Percentiles rank a stretch among this genome's conserved stretches.
phyloP scores from a whole-genome alignment of 805 yeast genomes.

The Metschnikowia borealis region DNA sequence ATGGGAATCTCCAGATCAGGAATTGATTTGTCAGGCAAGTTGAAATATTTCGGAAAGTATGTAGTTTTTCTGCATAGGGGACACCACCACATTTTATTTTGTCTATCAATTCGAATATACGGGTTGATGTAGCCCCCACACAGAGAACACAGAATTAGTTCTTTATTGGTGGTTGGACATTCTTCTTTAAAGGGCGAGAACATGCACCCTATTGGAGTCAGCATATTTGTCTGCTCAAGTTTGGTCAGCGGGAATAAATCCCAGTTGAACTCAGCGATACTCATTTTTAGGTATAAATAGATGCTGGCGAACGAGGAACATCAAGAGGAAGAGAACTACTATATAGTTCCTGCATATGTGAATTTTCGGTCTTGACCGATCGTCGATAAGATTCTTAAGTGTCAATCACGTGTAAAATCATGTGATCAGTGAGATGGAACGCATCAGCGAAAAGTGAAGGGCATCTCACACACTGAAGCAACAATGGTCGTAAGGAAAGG shows the following conservation, averaged over 20 bases:
- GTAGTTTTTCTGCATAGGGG: slow-evolving; percentile 30
- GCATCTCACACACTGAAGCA: not conserved
- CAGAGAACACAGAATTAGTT: slow-evolving; percentile 23
- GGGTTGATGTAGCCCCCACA: slow-evolving; percentile 31
- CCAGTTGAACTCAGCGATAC: slow-evolving; percentile 64
- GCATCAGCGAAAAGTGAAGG: slow-evolving; percentile 7
- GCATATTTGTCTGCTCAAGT: slow-evolving; percentile 29
- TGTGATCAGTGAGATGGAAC: not conserved
- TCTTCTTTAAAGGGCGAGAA: slow-evolving; percentile 24
- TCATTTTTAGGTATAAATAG: slow-evolving; percentile 5
- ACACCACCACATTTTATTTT: slow-evolving; percentile 37
- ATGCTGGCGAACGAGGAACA: not conserved
- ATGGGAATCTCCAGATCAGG: slow-evolving; percentile 26
- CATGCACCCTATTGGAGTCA: slow-evolving; percentile 37
- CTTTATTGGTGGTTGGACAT: slow-evolving; percentile 6
- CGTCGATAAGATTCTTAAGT: not conserved
- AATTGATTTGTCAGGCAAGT: slow-evolving; percentile 10
- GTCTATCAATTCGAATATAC: slow-evolving; percentile 26
- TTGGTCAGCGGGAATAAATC: slow-evolving; percentile 45
- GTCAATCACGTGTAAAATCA: not conserved
- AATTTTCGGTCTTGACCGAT: slow-evolving; percentile 1
- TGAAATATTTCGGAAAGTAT: slow-evolving; percentile 20
- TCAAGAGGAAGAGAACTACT: not conserved
- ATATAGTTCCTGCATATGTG: not conserved
- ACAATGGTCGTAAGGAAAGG: slow-evolving; percentile 53